These are phyloP conservation scores for Venturia nashicola DNA, from an alignment of 2,329 filamentous ascomycete genomes.

Conservation along the genomic window DNA sequence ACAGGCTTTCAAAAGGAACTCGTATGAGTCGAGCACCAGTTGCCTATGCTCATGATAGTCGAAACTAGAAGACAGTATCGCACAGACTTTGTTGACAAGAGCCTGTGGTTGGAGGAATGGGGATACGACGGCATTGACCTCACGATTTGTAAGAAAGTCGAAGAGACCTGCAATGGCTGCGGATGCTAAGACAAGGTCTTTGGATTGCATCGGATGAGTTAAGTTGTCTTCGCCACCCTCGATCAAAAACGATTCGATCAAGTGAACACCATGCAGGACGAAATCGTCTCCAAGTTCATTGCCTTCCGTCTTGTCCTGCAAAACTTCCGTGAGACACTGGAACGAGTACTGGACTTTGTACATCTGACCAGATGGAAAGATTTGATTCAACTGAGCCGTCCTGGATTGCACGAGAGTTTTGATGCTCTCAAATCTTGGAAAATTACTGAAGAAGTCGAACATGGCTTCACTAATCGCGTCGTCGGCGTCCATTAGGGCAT, in stretches of 20 bases:
- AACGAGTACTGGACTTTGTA: conserved; percentile 21
- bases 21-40: conserved; percentile 7
- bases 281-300: conserved; percentile 19
- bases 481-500: conserved; percentile 65
- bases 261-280: conserved; percentile 15
- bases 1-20: conserved; percentile 1
- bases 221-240: neutral
- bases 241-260: conserved; percentile 13
- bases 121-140: neutral
- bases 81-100: neutral
- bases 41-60: neutral
- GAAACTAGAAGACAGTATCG: neutral
- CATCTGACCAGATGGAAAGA: conserved; percentile 7
- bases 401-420: neutral
- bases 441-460: conserved; percentile 12
- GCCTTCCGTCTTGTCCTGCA: conserved; percentile 27
- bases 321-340: conserved; percentile 51
- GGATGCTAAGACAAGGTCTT: neutral
- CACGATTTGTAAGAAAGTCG: neutral
- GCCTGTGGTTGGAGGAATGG: neutral
- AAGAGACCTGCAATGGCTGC: neutral
- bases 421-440: conserved; percentile 4
- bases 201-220: neutral
- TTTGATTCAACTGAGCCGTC: neutral
- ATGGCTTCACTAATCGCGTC: conserved; percentile 31